These are phyloP conservation scores for Jaltomata sinuosa DNA, from an alignment of 257 asterid species.

Conservation along the genomic window DNA sequence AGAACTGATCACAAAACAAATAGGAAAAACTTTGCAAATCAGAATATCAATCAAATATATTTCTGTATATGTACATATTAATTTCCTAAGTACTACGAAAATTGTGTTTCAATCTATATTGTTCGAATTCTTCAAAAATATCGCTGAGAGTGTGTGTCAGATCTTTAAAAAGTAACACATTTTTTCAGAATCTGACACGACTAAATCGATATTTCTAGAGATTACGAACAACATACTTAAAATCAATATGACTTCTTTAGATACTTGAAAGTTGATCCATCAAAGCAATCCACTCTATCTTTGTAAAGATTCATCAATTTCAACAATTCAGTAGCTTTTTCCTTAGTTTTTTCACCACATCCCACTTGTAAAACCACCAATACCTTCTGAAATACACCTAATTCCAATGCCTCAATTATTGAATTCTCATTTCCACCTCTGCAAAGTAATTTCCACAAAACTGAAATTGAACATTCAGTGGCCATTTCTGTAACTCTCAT, in stretches of 20 bases:
- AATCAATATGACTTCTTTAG: constrained; percentile 38
- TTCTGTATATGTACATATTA: neutral
- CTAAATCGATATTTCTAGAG: neutral
- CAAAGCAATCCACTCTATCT: constrained; percentile 52
- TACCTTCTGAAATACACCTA: constrained; percentile 76
- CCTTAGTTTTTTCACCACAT: constrained; percentile 43
- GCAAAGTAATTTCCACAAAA: constrained; percentile 54
- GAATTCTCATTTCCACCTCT: constrained; percentile 21
- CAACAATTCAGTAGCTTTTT: constrained; percentile 54
- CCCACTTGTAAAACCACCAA: constrained; percentile 76
- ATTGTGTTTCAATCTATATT: neutral
- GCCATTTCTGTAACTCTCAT: constrained; percentile 53
- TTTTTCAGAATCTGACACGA: neutral
- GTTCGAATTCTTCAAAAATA: fast-evolving
- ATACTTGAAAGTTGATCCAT: constrained; percentile 51
- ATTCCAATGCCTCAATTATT: constrained; percentile 49
- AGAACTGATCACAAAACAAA: no score
- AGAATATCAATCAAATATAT: neutral
- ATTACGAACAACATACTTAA: neutral
- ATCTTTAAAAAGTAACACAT: neutral
- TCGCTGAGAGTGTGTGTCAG: neutral
- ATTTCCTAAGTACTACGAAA: neutral
- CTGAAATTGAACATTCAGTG: constrained; percentile 41
- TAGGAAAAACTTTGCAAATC: no score
- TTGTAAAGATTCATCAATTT: constrained; percentile 58